These are phyloP conservation scores for Magnaporthiopsis rhizophila DNA, from an alignment of 2,329 filamentous ascomycete genomes.

Conservation along the genomic window DNA sequence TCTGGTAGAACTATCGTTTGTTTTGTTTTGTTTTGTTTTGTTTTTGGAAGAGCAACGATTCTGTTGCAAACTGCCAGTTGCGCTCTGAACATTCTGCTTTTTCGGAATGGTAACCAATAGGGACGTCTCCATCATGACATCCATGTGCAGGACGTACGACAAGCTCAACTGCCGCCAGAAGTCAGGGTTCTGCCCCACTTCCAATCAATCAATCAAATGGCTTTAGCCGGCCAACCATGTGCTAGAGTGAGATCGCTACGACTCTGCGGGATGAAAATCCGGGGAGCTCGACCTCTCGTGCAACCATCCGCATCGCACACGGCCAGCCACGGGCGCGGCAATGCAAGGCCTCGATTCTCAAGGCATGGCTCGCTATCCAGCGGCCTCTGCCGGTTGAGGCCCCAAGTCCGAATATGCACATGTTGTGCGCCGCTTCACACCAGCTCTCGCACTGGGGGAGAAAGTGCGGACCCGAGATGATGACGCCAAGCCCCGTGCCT, in stretches of 20 bases:
- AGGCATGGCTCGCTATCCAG: background rate
- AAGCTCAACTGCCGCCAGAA: background rate
- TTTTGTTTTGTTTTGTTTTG: background rate
- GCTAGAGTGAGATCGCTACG: no score
- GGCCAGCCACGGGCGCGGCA: no score
- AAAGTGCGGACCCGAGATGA: background rate
- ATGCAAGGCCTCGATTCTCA: background rate
- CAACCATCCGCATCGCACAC: no score
- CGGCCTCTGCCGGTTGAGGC: background rate
- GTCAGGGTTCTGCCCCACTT: background rate
- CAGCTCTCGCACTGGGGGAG: background rate
- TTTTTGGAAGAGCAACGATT: background rate
- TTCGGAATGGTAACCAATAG: background rate
- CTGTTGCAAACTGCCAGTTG: background rate
- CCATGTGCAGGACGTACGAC: no score
- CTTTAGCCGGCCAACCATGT: background rate
- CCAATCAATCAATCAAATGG: background rate
- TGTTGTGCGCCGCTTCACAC: background rate
- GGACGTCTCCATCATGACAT: no score
- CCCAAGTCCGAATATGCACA: background rate
- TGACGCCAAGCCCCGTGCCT: background rate
- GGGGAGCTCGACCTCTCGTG: no score
- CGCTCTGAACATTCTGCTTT: background rate
- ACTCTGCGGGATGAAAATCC: no score
- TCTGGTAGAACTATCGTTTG: background rate